Conservation (phyloP, 345 rosid genomes). For the Anacardium occidentale region DNA sequence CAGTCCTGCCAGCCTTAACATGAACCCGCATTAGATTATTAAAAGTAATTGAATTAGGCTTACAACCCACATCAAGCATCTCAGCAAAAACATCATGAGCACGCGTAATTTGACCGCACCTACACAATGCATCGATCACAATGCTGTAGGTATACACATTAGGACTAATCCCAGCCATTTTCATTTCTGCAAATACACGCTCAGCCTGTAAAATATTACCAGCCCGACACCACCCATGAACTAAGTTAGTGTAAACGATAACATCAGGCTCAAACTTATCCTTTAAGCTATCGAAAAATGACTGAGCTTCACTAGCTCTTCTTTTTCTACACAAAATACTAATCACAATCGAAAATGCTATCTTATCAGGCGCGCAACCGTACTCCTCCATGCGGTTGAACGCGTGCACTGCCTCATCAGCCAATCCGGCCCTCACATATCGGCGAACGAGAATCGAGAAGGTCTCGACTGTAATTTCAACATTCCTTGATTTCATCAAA, state of each 20-base stretch:
- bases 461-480: conserved; percentile 48
- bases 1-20: conserved; percentile 78
- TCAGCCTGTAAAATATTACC: conserved; percentile 69
- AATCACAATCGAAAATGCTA: conserved; percentile 72
- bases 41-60: conserved; percentile 79
- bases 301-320: conserved; percentile 77
- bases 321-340: conserved; percentile 65
- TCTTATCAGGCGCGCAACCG: conserved; percentile 66
- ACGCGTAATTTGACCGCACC: conserved; percentile 75
- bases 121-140: conserved; percentile 82
- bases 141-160: conserved; percentile 84
- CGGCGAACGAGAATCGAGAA: conserved; percentile 78
- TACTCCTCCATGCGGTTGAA: conserved; percentile 95
- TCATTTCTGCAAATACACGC: conserved; percentile 80
- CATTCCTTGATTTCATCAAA: conserved; percentile 62
- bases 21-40: conserved; percentile 88
- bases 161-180: conserved; percentile 59
- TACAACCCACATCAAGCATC: conserved; percentile 71
- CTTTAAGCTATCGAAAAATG: conserved; percentile 64
- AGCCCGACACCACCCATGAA: conserved; percentile 87
- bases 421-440: conserved; percentile 80
- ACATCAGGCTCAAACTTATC: conserved; percentile 70
- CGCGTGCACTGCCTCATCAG: conserved; percentile 85
- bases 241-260: conserved; percentile 67
- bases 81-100: conserved; percentile 89